Evolutionary conservation across 2,329 filamentous ascomycete species (phyloP), one percentile per base, ranked within the genome.

Genomic region (Sordariomycetes sp.): DNA sequence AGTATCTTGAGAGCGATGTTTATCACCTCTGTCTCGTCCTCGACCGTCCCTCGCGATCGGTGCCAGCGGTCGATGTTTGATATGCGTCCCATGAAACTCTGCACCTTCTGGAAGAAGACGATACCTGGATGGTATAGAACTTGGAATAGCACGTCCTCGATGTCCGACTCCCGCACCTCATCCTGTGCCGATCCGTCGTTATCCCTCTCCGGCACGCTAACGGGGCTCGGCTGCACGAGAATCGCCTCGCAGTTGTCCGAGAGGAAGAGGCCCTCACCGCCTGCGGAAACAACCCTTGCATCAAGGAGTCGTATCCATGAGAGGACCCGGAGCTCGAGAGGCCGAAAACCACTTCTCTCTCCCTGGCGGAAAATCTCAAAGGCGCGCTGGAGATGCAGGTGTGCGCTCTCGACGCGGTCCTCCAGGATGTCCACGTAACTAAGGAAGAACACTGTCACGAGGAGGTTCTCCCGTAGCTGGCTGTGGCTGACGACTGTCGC

Each of bases 11-110:
- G 72, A 1, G 75, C 80, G 53, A 79, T 72, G 35, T 74, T 74
- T 78, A 82, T 82, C 1, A 82, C 79, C 59, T 83, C 79, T 1
- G 76, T 81, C 67, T 82, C 79, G 63, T 82, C 80, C 55, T 80
- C 74, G 11, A 82, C 79, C 0, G 79, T 82, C 4, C 79, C 79
- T 8, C 79, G 73, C 25, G 73, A 74, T 12, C 79, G 74, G 64
- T 82, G 79, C 77, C 78, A 82, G 1, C 74, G 79, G 58, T 82
- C 79, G 57, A 82, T 81, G 58, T 76, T 74, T 7, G 79, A 78
- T 54, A 82, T 81, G 5, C 78, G 72, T 2, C 79, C 79, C 69
- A 81, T 80, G 64, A 82, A 81, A 37, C 75, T 78, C 64, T 80
- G 79, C 0, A 82, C 77, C 60, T 81, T 79, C 58, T 82, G 79